Conservation (phyloP, 1,284 basidiomycete species). For the Cutaneotrichosporon arboriforme region DNA sequence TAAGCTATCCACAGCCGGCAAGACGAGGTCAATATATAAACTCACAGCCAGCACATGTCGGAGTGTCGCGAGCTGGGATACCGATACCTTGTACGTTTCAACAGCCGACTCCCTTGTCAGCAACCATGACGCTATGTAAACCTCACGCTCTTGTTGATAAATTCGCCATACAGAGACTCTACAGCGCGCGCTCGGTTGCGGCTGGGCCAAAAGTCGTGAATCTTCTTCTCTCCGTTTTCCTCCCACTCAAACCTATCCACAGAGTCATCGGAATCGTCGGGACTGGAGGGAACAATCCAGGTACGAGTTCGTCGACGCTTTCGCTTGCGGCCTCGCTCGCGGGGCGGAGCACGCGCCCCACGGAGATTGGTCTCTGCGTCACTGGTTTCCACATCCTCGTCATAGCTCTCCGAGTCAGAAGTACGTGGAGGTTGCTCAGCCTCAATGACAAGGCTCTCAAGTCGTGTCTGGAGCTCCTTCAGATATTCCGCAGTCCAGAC, state of each 20-base stretch:
- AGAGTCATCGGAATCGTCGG: too few relatives aligned
- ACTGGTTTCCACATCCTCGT: too few relatives aligned
- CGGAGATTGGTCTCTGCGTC: too few relatives aligned
- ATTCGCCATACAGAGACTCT: constrained; percentile 1
- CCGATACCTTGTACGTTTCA: constrained; percentile 21
- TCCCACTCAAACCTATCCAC: constrained; percentile 6
- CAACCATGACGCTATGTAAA: too few relatives aligned
- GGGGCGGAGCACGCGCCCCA: too few relatives aligned
- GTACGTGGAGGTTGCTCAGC: neutral
- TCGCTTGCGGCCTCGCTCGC: too few relatives aligned
- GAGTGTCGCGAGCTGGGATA: constrained; percentile 26
- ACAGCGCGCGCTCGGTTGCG: constrained; percentile 9
- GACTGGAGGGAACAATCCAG: too few relatives aligned
- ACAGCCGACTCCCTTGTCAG: constrained; percentile 21
- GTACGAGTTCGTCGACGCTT: too few relatives aligned
- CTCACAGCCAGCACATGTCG: constrained; percentile 17
- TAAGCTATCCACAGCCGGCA: neutral
- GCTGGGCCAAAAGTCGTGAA: constrained; percentile 23
- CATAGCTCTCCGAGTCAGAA: too few relatives aligned
- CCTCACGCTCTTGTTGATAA: constrained; percentile 24
- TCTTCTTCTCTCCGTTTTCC: constrained; percentile 1
- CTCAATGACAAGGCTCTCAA: neutral
- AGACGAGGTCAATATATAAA: neutral
- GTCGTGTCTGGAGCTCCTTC: neutral
- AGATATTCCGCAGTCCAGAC: neutral